Evolutionary conservation across 495 filamentous ascomycete species (phyloP).

Genomic region (Cairneyella variabilis): DNA sequence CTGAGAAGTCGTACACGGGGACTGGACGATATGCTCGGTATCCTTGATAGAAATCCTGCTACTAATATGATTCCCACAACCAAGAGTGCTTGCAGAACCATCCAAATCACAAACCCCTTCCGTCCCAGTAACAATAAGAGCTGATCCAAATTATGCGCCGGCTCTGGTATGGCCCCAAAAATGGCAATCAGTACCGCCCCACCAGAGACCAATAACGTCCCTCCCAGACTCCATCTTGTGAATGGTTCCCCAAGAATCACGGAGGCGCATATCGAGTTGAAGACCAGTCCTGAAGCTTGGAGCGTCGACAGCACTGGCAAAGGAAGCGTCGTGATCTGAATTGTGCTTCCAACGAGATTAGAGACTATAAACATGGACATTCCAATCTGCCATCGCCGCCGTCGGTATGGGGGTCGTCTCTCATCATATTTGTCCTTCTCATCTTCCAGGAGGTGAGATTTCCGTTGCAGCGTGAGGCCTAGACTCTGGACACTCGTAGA

Average conservation of each 20-base stretch:
- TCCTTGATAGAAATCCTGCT: conserved; percentile 51
- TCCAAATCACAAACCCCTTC: conserved; percentile 84
- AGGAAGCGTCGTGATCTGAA: conserved; percentile 95
- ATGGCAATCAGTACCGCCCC: conserved; percentile 88
- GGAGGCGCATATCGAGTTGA: conserved; percentile 96
- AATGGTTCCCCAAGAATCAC: conserved; percentile 92
- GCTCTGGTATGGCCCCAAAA: conserved; percentile 94
- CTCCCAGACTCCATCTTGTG: conserved; percentile 83
- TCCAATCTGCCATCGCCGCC: conserved; percentile 94
- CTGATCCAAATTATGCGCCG: conserved; percentile 82
- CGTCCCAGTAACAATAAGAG: conserved; percentile 72
- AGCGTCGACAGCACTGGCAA: conserved; percentile 92
- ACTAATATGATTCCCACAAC: conserved; percentile 63
- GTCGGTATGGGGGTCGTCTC: conserved; percentile 80
- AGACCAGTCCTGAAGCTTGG: conserved; percentile 93
- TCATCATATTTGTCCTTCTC: conserved; percentile 77
- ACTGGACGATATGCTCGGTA: conserved; percentile 46
- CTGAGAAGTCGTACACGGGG: conserved; percentile 71
- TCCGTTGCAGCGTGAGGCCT: conserved; percentile 95
- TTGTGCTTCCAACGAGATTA: conserved; percentile 90
- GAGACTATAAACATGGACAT: conserved; percentile 96
- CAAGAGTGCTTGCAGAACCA: conserved; percentile 70
- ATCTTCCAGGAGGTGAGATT: conserved; percentile 97
- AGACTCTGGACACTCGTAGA: conserved; percentile 93
- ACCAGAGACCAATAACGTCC: conserved; percentile 80